Evolutionary conservation across 371 early-diverging fungal species (phyloP).

Genomic region (Gilbertella persicaria): DNA sequence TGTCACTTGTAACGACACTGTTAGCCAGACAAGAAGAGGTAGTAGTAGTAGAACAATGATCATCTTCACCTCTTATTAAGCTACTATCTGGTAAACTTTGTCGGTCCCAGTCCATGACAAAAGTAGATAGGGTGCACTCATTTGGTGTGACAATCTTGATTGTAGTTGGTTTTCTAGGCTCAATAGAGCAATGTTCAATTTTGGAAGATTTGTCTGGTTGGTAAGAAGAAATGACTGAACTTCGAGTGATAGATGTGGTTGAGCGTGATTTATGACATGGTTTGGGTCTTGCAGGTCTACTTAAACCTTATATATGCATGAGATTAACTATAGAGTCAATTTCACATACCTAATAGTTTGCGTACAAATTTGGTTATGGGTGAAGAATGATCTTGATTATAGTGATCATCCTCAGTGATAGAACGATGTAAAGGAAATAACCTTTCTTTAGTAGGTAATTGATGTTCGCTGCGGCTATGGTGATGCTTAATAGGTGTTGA

Average conservation of each 20-base stretch:
- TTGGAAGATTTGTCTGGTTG: slow-evolving; percentile 7
- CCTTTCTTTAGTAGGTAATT: slow-evolving; percentile 6
- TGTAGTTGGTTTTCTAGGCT: slow-evolving; percentile 12
- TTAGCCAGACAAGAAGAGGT: slow-evolving; percentile 3
- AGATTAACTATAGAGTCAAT: neutral
- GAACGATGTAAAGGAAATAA: slow-evolving; percentile 27
- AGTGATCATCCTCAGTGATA: slow-evolving; percentile 20
- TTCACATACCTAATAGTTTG: slow-evolving; percentile 23
- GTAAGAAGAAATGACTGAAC: slow-evolving; percentile 30
- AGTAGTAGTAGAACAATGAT: slow-evolving; percentile 19
- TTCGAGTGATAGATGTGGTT: slow-evolving; percentile 32
- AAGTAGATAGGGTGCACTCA: slow-evolving; percentile 3
- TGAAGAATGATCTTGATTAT: slow-evolving; percentile 14
- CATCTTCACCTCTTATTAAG: slow-evolving; percentile 9
- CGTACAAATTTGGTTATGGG: slow-evolving; percentile 27
- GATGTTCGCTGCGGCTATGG: slow-evolving; percentile 3
- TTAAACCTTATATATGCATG: slow-evolving; percentile 5
- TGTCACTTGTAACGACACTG: slow-evolving; percentile 7
- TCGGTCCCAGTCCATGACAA: slow-evolving; percentile 14
- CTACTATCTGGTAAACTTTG: neutral
- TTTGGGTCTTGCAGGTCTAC: slow-evolving; percentile 12
- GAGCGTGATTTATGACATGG: slow-evolving; percentile 27
- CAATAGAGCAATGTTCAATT: neutral
- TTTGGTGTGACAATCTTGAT: slow-evolving; percentile 16
- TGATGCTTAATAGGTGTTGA: neutral